Evolutionary conservation across 2,329 filamentous ascomycete genomes (phyloP), one percentile per base, ranked within the genome.

Genomic region (Fusarium buharicum): DNA sequence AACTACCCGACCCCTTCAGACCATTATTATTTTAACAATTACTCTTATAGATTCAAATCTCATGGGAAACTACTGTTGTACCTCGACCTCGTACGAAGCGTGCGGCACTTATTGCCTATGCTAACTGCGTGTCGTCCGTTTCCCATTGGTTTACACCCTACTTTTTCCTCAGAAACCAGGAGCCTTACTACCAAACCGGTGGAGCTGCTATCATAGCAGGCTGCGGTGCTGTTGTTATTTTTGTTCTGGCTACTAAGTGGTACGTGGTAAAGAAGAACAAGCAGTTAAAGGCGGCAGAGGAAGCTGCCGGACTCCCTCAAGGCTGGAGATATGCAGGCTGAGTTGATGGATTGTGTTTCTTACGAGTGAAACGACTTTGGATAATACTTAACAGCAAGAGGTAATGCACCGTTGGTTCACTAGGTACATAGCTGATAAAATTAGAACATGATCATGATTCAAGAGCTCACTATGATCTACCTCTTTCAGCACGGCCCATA

Each of bases 121-220:
- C 77, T 6, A 79, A 79, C 44, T 77, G 73, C 30, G 72, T 78
- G 1, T 75, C 72, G n/a, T 74, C 75, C 5, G 67, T 73, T 1
- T 76, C 73, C 3, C 78, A 79, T 33, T 79, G 77, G 77, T 79
- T 78, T 46, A 77, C 72, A 0, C 77, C 77, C 0, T 78, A 79
- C 55, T 79, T 79, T 55, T 74, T 72, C 37, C 61, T 72, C 0
- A 59, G 62, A 4, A 65, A 68, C 28, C 70, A 74, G 14, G 71
- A 73, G 5, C 72, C 72, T 3, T 70, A 69, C 17, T 74, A 73
- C 18, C 65, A 71, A 33, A 73, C 69, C 0, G 72, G 70, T 4
- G 72, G 72, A 0, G 72, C 70, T 3, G 59, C 59, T 1, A 72
- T 74, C 8, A 66, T 74, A 3, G 24, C 50, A 2, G 72, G 72